phyloP scores from a whole-genome alignment of 805 yeast genomes.

The Isabelozyma heimii region DNA sequence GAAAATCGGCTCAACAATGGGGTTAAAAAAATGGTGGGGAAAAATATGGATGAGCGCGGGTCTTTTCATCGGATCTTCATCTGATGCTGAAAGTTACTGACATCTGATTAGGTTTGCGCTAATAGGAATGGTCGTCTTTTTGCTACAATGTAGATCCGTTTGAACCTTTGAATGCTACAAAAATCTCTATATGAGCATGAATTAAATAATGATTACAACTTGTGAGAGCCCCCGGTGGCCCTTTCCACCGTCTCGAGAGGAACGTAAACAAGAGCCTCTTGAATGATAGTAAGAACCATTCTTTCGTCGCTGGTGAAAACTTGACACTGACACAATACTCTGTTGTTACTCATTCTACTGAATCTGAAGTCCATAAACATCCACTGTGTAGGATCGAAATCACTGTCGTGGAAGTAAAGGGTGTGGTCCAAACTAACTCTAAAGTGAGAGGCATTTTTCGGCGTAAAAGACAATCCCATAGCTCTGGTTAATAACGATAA shows the following conservation, averaged over 20 bases:
- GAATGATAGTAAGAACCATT: conserved; percentile 28
- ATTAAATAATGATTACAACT: neutral
- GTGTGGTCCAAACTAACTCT: conserved; percentile 39
- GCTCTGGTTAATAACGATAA: conserved; percentile 25
- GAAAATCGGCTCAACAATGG: too few relatives aligned
- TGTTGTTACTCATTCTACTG: conserved; percentile 28
- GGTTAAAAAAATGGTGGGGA: too few relatives aligned
- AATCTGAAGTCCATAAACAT: conserved; percentile 33
- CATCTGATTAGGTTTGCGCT: too few relatives aligned
- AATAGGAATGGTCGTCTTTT: too few relatives aligned
- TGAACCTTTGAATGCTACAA: too few relatives aligned
- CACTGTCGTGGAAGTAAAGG: conserved; percentile 31
- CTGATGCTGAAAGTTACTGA: too few relatives aligned
- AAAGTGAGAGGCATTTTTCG: conserved; percentile 20
- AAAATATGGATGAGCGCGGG: too few relatives aligned
- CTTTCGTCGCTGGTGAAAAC: conserved; percentile 25
- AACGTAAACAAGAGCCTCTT: conserved; percentile 28
- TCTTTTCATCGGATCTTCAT: too few relatives aligned
- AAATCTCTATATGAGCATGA: neutral
- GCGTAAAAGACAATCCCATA: conserved; percentile 17
- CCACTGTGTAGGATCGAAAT: conserved; percentile 36
- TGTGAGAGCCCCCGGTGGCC: conserved; percentile 4
- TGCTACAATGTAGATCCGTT: too few relatives aligned
- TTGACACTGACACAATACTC: conserved; percentile 26
- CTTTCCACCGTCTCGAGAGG: conserved; percentile 1